Conservation (phyloP, 106 monocot genomes). For the Ottelia alismoides region DNA sequence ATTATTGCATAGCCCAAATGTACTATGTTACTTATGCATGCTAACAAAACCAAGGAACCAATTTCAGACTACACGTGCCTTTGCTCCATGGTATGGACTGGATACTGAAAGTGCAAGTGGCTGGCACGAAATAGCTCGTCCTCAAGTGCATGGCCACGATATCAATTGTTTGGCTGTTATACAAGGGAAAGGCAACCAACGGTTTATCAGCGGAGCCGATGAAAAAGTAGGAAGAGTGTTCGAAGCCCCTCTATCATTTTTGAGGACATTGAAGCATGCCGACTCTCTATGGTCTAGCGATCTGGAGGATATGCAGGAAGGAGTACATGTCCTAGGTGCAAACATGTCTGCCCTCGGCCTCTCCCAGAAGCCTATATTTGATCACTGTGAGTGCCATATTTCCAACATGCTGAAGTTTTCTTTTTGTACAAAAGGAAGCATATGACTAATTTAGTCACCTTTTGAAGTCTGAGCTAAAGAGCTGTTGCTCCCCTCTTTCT, state of each 20-base stretch:
- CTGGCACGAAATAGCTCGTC: conserved; percentile 98
- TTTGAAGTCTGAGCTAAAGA: no score
- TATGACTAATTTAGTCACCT: no score
- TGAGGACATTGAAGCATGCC: conserved; percentile 68
- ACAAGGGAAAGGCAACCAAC: conserved; percentile 71
- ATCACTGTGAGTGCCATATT: conserved; percentile 61
- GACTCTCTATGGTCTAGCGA: conserved; percentile 14
- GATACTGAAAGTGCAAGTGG: conserved; percentile 11
- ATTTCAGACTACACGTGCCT: conserved; percentile 73
- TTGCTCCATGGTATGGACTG: conserved; percentile 50
- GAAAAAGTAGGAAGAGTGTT: conserved; percentile 97
- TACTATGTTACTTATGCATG: no score
- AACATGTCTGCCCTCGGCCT: conserved; percentile 99
- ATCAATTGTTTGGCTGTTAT: conserved; percentile 77
- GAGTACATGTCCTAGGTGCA: conserved; percentile 78
- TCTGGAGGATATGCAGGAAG: conserved; percentile 38
- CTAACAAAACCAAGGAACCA: no score
- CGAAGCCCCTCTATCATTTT: conserved; percentile 92
- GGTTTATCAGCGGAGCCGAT: conserved; percentile 95
- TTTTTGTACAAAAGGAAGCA: no score
- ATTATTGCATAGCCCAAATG: no score
- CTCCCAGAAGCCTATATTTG: conserved; percentile 95
- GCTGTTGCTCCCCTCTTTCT: no score
- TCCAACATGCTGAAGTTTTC: no score
- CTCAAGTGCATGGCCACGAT: conserved; percentile 99